phyloP scores from a whole-genome alignment of 768 basidiomycete genomes.

The Hydnomerulius pinastri region DNA sequence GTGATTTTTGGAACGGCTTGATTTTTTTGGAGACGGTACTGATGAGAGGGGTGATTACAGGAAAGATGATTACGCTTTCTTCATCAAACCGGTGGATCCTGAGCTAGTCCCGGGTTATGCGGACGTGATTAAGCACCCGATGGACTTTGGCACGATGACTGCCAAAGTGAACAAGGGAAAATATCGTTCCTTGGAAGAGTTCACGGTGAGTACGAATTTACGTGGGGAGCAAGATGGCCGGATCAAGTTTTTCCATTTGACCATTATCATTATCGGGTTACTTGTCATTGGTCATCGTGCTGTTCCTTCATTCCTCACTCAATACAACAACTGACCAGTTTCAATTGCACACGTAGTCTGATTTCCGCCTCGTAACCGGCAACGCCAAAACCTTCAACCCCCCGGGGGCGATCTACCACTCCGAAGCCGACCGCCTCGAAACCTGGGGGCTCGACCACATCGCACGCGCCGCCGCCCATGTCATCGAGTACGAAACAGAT shows the following conservation, averaged over 20 bases:
- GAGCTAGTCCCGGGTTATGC: conserved; percentile 60
- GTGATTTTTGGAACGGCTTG: neutral
- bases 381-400: conserved; percentile 82
- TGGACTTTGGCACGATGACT: conserved; percentile 91
- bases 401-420: conserved; percentile 69
- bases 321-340: neutral
- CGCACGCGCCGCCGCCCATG: conserved; percentile 64
- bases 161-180: conserved; percentile 73
- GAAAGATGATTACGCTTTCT: conserved; percentile 87
- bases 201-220: conserved; percentile 51
- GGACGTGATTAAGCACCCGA: conserved; percentile 78
- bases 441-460: conserved; percentile 75
- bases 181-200: conserved; percentile 81
- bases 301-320: neutral
- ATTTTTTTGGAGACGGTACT: conserved; percentile 4
- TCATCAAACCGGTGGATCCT: conserved; percentile 66
- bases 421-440: conserved; percentile 74
- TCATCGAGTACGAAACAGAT: conserved; percentile 81
- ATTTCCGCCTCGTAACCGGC: conserved; percentile 68
- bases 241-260: neutral
- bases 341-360: conserved; percentile 43
- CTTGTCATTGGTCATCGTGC: no score
- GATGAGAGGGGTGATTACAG: conserved; percentile 37
- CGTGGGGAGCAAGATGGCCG: neutral
- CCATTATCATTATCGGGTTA: no score